A percentile compares a stretch with the other conserved stretches of the same genome.
Conservation (phyloP, 2,329 filamentous ascomycete species). For the Graphiopsis chlorocephala region DNA sequence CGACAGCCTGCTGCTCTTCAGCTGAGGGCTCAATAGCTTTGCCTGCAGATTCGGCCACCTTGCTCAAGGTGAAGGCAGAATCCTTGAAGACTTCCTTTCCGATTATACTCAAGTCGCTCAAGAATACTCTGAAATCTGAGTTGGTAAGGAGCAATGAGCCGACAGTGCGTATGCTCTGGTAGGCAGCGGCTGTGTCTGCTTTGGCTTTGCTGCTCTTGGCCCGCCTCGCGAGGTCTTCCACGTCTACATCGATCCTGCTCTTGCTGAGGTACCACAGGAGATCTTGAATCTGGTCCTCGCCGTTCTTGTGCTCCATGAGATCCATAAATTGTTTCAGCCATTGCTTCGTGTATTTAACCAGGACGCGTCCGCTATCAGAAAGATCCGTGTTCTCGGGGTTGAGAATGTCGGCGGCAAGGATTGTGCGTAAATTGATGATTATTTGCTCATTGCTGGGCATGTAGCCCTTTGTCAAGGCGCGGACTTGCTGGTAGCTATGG, state of each 20-base stretch:
- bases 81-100: conserved; percentile 83
- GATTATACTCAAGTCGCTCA: conserved; percentile 75
- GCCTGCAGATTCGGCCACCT: conserved; percentile 70
- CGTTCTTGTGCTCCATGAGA: conserved; percentile 79
- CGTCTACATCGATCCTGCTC: conserved; percentile 67
- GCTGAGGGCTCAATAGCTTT: conserved; percentile 69
- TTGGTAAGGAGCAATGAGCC: conserved; percentile 84
- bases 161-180: conserved; percentile 78
- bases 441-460: conserved; percentile 89
- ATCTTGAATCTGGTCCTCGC: conserved; percentile 81
- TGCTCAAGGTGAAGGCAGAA: conserved; percentile 74
- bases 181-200: conserved; percentile 71
- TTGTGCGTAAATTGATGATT: conserved; percentile 73
- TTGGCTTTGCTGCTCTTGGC: conserved; percentile 63
- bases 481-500: conserved; percentile 87
- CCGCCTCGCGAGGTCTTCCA: conserved; percentile 59
- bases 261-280: conserved; percentile 82
- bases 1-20: conserved; percentile 56
- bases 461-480: conserved; percentile 76
- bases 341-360: conserved; percentile 69
- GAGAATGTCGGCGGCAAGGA: conserved; percentile 74
- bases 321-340: conserved; percentile 79
- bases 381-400: conserved; percentile 72
- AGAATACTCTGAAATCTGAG: conserved; percentile 81
- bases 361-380: conserved; percentile 70